Evolutionary conservation across 2,329 filamentous ascomycete species (phyloP), one percentile per base, ranked within the genome.

Genomic region (Acarospora socialis): DNA sequence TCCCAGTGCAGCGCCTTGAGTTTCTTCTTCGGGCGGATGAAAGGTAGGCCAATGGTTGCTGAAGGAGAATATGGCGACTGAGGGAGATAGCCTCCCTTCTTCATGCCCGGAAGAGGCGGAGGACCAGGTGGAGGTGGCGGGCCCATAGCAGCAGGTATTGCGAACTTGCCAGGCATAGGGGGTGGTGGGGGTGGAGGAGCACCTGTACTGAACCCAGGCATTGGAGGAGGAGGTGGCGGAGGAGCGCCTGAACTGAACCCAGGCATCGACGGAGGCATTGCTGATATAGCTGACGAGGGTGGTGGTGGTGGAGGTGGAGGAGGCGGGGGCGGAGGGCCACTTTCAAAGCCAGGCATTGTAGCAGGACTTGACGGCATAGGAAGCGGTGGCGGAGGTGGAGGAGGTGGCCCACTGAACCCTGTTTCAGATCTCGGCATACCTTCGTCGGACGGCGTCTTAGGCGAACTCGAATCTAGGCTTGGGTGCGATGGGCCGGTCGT

Each of bases 1-100:
- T 98, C 90, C 87, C 90, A 95, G 61, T 98, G 90, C 45, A 98
- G 68, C 37, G 87, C 87, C 73, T 98, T 98, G 56, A 98, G 82
- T 67, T 95, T 98, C 74, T 93, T 95, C 71, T 94, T 95, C 14
- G 90, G 84, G 46, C 87, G 68, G 32, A 84, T 81, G 38, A 84
- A 80, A 21, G 82, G 77, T 46, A 92, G 60, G 25, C 77, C 73
- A 44, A 82, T 65, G 5, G 72, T 69, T 14, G 73, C 59, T 9
- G 66, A 50, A 4, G 66, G 52, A 13, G 62, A 58, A 38, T 70
- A 68, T 19, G 68, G 64, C 43, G 72, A 65, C 42, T 77, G 70
- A 28, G 75, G 68, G 40, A 93, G 59, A 60, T 80, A 94, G 40
- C 82, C 77, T 5, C 81, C 81, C 39, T 63, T 58, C 52, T 63